Base-by-base conservation (phyloP, 768 basidiomycete genomes). In the Neoboletus magnificus region DNA sequence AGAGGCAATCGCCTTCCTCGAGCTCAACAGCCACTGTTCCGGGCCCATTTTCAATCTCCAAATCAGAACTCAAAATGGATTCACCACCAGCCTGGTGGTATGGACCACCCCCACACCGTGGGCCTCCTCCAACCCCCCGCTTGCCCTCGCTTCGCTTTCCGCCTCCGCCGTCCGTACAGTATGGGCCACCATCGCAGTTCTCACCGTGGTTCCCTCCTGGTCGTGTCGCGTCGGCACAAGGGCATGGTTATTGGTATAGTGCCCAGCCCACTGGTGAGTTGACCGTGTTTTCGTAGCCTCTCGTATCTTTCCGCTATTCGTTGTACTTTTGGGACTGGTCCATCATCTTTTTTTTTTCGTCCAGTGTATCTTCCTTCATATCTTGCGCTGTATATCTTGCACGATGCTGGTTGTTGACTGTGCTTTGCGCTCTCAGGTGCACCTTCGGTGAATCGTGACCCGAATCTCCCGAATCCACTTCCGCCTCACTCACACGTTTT, bases 191-290 rank as follows among this genome's bases (percentile, higher is more conserved):
- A 11, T 11, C 49, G 16, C 65, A 60, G 1, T 56, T 57, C 27
- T 47, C 65, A 4, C 36, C 63, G 0, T 66, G 64, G 55, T 52
- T 63, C 35, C 61, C 63, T 22, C 48, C 47, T 25, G 41, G 55
- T 42, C 56, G 44, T 7, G 54, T 52, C 27, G 29, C 46, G 3
- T 48, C 60, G 11, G 48, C 40, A 42, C 66, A 58, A 46, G 56
- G 64, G 9, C 55, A 63, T 30, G 64, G 61, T 22, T 63, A 54
- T 55, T 66, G 66, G 66, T 66, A 59, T 48, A 53, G 60, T 35
- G 5, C 54, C 5, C 60, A 52, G n/a, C 43, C 56, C 5, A 42
- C 41, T 15, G 66, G 66, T 67, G 58, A 66, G 66, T 63, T 36
- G 44, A 18, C 18, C 1, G 10, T 50, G 25, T 55, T 32, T 63